Evolutionary conservation across 441 rosid genomes (phyloP).

Genomic region (Gossypium davidsonii): DNA sequence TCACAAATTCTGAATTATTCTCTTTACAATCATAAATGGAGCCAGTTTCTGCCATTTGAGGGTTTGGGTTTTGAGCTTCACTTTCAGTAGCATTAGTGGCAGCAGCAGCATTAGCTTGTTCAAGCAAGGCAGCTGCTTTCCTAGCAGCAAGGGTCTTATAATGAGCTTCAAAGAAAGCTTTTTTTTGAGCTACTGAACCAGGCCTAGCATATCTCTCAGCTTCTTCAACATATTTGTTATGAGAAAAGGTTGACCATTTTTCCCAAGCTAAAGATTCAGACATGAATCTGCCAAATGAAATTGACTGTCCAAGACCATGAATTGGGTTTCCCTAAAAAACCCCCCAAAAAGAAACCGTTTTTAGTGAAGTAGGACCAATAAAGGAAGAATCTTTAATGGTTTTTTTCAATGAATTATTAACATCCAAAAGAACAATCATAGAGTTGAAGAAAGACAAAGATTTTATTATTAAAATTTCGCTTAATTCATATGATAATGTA

Average conservation of each 20-base stretch:
- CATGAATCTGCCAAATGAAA: constrained; percentile 53
- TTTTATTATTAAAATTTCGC: neutral
- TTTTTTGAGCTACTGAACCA: constrained; percentile 76
- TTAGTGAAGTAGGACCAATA: neutral
- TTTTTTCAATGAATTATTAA: constrained; percentile 8
- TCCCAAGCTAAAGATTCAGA: constrained; percentile 63
- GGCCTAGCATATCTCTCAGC: constrained; percentile 64
- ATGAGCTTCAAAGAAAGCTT: constrained; percentile 79
- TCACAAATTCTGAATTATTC: constrained; percentile 8
- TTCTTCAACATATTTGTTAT: constrained; percentile 61
- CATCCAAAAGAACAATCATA: neutral
- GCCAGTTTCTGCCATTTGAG: constrained; percentile 9
- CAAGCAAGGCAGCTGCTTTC: constrained; percentile 56
- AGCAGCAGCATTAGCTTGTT: constrained; percentile 32
- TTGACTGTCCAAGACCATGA: constrained; percentile 27
- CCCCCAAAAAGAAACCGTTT: neutral
- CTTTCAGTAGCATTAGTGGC: constrained; percentile 4
- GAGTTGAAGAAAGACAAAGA: constrained; percentile 5
- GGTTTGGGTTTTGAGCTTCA: neutral
- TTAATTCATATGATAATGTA: constrained; percentile 2
- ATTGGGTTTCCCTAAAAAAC: constrained; percentile 40
- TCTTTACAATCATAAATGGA: constrained; percentile 8
- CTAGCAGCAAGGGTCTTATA: constrained; percentile 62
- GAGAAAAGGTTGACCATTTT: constrained; percentile 65
- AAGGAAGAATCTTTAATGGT: neutral